Base-by-base conservation (phyloP, 352 stramenopile species). In the Phytophthora pini region DNA sequence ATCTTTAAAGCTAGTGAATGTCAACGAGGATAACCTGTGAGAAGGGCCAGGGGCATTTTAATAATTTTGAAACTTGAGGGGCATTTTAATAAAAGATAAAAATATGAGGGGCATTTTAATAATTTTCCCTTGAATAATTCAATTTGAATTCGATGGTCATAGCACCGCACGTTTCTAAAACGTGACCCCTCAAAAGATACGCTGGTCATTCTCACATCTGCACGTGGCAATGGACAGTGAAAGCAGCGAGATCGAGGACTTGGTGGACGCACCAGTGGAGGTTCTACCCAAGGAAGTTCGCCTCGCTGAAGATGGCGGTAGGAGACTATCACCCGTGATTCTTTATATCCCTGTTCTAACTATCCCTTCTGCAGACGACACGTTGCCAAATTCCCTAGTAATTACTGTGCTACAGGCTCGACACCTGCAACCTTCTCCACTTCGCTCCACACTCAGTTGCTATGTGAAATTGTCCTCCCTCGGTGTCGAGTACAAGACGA, bases 381-480 rank as follows among this genome's bases (percentile, higher is more conserved):
- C 81, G 32, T 56, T 87, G 2, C 75, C 85, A 9, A 94, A 94
- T 53, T 92, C 85, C 10, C 67, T 94, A 22, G 72, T 89, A 4
- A 74, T 94, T 43, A 92, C 82, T 0, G 84, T 94, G 9, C 49
- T 92, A n/a, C 81, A 88, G 36, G 85, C 85, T 26, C 82, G 69
- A 9, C 65, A 85, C 11, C 56, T 94, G 0, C 72, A 80, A 3
- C 69, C 72, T 15, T 61, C 80, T 2, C 34, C 78, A 3, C 60
- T 92, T n/a, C 80, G 81, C n/a, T 68, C 68, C 12, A 89, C 82
- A 0, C 60, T 90, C 12, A 92, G 80, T 52, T 87, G 76, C 54
- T 92, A 94, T 53, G 84, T 90, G 44, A 92, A 92, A 62, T 70
- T 94, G 13, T 62, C 80, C 4, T 92, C 83, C 0, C 56, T 90